Base-by-base conservation (phyloP, 208 protist genomes). In the Acanthamoeba royreba region DNA sequence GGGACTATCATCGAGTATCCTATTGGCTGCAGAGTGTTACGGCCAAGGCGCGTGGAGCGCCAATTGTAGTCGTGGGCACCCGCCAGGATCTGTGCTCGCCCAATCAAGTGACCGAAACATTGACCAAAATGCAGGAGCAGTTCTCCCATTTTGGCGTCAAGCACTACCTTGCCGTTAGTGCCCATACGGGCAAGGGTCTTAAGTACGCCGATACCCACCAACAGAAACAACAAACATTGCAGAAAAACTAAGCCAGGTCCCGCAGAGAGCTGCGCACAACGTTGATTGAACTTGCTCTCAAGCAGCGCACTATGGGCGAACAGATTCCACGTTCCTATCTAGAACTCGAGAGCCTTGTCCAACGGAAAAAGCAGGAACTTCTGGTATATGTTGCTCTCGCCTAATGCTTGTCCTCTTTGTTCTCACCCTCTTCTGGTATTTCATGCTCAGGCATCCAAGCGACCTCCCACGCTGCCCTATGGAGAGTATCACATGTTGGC, bases 1-100 rank as follows among this genome's bases (percentile, higher is more conserved):
- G 79, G 42, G 79, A 92, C 40, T 92, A 47, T 35, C 28, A 72
- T 25, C 4, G 85, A 7, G 85, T 92, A 22, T 45, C 38, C 7
- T 92, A 92, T n/a, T 92, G 85, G 85, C 52, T 92, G 38, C 85
- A 92, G 55, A 92, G 85, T n/a, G 85, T 92, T 25, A 92, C 33
- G 22, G 85, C 85, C 0, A 92, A 92, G 28, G 85, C 85, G 8
- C 33, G 43, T 25, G 85, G 85, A 0, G 85, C 85, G 38, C 85
- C 85, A 11, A 72, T 92, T 4, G 85, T 92, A 28, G 85, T 92
- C 8, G 85, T 92, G 58, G 85, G 85, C 46, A 92, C 85, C 38
- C 85, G 85, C 8, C 31, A 19, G 0, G 85, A 92, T 33, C 19
- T 72, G 46, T 38, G 31, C 55, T 17, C 5, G 33, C 52, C 46